phyloP scores from a whole-genome alignment of 495 filamentous ascomycete species.

The Penicillium coffeae region DNA sequence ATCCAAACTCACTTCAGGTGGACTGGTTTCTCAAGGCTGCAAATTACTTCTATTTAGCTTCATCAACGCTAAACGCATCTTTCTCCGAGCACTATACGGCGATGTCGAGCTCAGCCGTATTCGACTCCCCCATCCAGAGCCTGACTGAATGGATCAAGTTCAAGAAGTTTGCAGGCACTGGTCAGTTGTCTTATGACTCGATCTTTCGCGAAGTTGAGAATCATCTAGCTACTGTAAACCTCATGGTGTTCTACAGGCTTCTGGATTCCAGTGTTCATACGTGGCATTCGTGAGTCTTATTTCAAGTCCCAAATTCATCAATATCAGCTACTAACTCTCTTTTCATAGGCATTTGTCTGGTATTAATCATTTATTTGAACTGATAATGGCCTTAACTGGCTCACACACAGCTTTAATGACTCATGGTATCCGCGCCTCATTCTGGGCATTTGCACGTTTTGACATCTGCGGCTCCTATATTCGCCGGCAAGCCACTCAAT shows the following conservation, averaged over 20 bases:
- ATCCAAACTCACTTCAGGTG: constrained; percentile 33
- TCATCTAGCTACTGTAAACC: constrained; percentile 23
- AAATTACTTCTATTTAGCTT: constrained; percentile 41
- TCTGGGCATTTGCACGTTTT: constrained; percentile 41
- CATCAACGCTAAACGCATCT: constrained; percentile 24
- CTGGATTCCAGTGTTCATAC: constrained; percentile 32
- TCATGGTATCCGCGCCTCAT: constrained; percentile 32
- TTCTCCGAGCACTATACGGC: constrained; percentile 31
- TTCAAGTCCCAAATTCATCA: too few relatives aligned
- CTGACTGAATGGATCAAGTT: constrained; percentile 26
- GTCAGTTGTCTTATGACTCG: constrained; percentile 7
- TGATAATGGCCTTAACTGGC: constrained; percentile 16
- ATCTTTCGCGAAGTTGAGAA: constrained; percentile 31
- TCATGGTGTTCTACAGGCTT: constrained; percentile 33
- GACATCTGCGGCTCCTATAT: constrained; percentile 40
- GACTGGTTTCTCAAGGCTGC: constrained; percentile 44
- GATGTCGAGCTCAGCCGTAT: constrained; percentile 32
- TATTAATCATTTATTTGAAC: constrained; percentile 27
- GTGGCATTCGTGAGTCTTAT: constrained; percentile 34
- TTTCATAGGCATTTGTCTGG: constrained; percentile 29
- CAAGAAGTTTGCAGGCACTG: constrained; percentile 3
- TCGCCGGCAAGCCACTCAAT: constrained; percentile 29
- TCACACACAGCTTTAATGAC: constrained; percentile 15
- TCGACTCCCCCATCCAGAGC: constrained; percentile 34
- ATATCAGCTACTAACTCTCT: too few relatives aligned